A percentile compares a stretch with the other conserved stretches of the same genome.
These are phyloP conservation scores for Colletotrichum melonis DNA, from an alignment of 2,329 filamentous ascomycete species.

Conservation along the genomic window DNA sequence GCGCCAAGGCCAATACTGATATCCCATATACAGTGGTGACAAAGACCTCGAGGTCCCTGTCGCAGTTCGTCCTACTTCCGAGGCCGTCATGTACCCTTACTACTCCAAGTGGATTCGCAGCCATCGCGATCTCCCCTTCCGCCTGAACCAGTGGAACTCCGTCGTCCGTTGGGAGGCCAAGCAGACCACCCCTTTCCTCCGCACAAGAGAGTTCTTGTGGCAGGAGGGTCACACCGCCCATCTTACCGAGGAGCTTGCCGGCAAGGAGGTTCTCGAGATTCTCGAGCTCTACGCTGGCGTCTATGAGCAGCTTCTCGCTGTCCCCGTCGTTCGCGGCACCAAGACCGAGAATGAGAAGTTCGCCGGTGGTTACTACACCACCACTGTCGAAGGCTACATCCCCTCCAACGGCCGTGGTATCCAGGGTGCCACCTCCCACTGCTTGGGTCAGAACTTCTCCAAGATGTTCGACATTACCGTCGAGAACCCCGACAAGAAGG, in stretches of 20 bases:
- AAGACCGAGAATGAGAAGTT: conserved; percentile 99
- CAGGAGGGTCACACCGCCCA: conserved; percentile 96
- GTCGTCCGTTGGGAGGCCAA: conserved; percentile 96
- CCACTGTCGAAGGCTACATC: conserved; percentile 97
- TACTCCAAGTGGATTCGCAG: conserved; percentile 97
- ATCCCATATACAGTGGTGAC: conserved; percentile 73
- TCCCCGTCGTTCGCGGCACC: conserved; percentile 90
- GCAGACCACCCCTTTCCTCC: conserved; percentile 86
- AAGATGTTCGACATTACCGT: conserved; percentile 99
- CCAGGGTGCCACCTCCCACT: conserved; percentile 95
- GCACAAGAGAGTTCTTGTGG: conserved; percentile 96
- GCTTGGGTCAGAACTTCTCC: conserved; percentile 96
- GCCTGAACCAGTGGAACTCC: conserved; percentile 98
- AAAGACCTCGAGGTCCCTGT: conserved; percentile 88
- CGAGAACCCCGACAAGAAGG: conserved; percentile 87
- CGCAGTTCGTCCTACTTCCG: conserved; percentile 75
- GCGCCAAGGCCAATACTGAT: background rate
- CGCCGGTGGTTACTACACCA: conserved; percentile 95
- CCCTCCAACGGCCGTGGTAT: conserved; percentile 96
- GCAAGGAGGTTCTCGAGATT: conserved; percentile 90
- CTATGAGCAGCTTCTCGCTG: conserved; percentile 93
- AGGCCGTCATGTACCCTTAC: conserved; percentile 93
- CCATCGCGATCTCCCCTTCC: conserved; percentile 92
- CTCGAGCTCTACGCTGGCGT: conserved; percentile 92
- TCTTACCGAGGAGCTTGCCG: conserved; percentile 83